A percentile compares a stretch with the other conserved stretches of the same genome.
Conservation (phyloP, 2,329 filamentous ascomycete genomes). For the Arthrobotrys sphaeroides region DNA sequence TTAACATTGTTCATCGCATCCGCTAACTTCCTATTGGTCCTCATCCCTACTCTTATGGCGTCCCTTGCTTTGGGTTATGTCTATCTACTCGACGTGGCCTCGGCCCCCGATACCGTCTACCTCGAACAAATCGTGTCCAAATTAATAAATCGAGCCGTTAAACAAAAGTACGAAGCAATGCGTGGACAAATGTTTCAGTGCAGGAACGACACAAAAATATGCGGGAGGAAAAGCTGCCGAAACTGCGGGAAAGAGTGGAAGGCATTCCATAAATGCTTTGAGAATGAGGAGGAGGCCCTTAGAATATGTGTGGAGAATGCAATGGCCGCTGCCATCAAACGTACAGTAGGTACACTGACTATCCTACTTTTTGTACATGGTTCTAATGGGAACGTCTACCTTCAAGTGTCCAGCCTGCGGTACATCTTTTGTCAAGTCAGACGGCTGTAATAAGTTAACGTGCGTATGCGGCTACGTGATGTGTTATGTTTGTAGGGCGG, state of each 20-base stretch:
- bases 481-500: constrained; percentile 94
- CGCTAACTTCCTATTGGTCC: constrained; percentile 20
- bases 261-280: constrained; percentile 90
- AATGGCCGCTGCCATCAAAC: constrained; percentile 92
- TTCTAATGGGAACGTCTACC: not conserved
- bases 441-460: constrained; percentile 95
- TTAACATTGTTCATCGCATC: constrained; percentile 65
- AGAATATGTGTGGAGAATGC: constrained; percentile 91
- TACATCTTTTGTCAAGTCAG: constrained; percentile 89
- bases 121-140: constrained; percentile 14
- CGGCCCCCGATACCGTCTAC: constrained; percentile 24
- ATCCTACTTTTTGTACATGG: not conserved
- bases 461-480: constrained; percentile 96
- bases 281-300: constrained; percentile 80
- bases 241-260: constrained; percentile 83
- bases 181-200: constrained; percentile 82
- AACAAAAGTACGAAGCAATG: constrained; percentile 71
- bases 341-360: constrained; percentile 60
- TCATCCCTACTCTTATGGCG: not conserved
- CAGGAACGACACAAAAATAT: constrained; percentile 69
- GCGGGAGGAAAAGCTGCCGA: constrained; percentile 78
- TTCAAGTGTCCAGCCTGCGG: constrained; percentile 86
- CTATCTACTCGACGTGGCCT: constrained; percentile 31
- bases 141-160: constrained; percentile 57
- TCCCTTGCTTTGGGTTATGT: constrained; percentile 33